Percentiles rank a stretch among this genome's conserved stretches.
Conservation (phyloP, 192 early-diverging fungal species). For the Dimargaris verticillata region DNA sequence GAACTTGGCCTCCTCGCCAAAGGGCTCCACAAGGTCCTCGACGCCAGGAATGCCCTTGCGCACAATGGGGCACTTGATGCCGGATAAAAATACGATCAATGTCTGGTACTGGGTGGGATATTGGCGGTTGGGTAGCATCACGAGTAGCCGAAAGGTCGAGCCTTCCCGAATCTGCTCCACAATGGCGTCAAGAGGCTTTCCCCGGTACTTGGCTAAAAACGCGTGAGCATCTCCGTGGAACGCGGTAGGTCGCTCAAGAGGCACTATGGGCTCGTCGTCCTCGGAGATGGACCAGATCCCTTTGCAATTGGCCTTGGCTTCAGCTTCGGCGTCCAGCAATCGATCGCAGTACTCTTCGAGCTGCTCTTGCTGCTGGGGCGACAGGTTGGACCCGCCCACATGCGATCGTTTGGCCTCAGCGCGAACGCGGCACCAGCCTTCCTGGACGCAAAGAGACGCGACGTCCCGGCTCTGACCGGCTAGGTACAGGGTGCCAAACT, state of each 20-base stretch:
- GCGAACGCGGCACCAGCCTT: conserved; percentile 74
- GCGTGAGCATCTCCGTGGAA: conserved; percentile 46
- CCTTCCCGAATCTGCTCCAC: conserved; percentile 94
- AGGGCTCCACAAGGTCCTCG: conserved; percentile 67
- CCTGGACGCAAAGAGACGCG: conserved; percentile 49
- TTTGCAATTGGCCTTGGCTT: conserved; percentile 44
- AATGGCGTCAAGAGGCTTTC: conserved; percentile 64
- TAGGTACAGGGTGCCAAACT: conserved; percentile 39
- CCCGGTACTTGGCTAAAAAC: conserved; percentile 67
- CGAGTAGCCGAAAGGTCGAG: conserved; percentile 56
- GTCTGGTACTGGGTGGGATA: conserved; percentile 54
- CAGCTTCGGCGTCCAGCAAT: conserved; percentile 46
- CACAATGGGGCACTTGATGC: conserved; percentile 70
- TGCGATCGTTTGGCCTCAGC: conserved; percentile 31
- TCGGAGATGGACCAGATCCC: conserved; percentile 62
- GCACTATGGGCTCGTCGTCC: conserved; percentile 15
- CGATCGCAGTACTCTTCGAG: conserved; percentile 21
- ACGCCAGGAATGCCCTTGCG: conserved; percentile 56
- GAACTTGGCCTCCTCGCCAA: conserved; percentile 81
- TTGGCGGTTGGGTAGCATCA: conserved; percentile 36
- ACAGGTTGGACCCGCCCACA: too few relatives aligned
- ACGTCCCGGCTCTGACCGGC: conserved; percentile 42
- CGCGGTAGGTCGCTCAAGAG: conserved; percentile 20
- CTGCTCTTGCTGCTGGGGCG: too few relatives aligned
- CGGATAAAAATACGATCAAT: conserved; percentile 51